Conservation (phyloP, 768 basidiomycete genomes). For the Pulveroboletus sp. region DNA sequence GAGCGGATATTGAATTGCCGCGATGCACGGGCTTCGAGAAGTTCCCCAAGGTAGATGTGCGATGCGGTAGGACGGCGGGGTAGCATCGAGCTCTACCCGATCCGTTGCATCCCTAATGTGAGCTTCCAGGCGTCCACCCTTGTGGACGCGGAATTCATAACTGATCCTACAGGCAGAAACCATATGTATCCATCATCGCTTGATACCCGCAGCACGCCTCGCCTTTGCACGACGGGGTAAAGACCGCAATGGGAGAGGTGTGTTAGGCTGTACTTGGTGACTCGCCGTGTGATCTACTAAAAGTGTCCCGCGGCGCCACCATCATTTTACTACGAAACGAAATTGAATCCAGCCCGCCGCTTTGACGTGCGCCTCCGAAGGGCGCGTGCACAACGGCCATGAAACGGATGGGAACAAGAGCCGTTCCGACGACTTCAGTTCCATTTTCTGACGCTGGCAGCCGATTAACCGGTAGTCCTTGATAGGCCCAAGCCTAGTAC, state of each 20-base stretch:
- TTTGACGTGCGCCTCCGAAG: constrained; percentile 14
- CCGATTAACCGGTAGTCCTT: constrained; percentile 12
- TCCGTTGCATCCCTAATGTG: constrained; percentile 8
- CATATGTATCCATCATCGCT: constrained; percentile 15
- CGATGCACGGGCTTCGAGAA: constrained; percentile 26
- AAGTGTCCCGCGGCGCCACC: constrained; percentile 12
- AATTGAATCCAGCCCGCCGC: background rate
- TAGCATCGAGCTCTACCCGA: constrained; percentile 20
- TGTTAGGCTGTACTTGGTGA: constrained; percentile 4
- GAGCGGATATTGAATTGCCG: constrained; percentile 33
- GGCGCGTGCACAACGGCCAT: constrained; percentile 12
- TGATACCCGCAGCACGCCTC: constrained; percentile 16
- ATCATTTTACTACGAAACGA: constrained; percentile 4
- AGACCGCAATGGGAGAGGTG: constrained; percentile 10
- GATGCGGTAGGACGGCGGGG: constrained; percentile 14
- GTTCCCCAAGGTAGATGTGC: constrained; percentile 15
- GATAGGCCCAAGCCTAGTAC: too few species aligned
- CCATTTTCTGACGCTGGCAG: too few species aligned
- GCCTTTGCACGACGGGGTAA: constrained; percentile 10
- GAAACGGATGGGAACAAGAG: constrained; percentile 1
- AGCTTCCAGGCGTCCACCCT: constrained; percentile 11
- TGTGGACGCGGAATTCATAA: constrained; percentile 23
- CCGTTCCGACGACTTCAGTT: constrained; percentile 1
- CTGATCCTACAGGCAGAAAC: constrained; percentile 14
- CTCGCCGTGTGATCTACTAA: constrained; percentile 5